Evolutionary conservation across 208 protist genomes (phyloP).

Genomic region (Blastocrithidia nonstop): DNA sequence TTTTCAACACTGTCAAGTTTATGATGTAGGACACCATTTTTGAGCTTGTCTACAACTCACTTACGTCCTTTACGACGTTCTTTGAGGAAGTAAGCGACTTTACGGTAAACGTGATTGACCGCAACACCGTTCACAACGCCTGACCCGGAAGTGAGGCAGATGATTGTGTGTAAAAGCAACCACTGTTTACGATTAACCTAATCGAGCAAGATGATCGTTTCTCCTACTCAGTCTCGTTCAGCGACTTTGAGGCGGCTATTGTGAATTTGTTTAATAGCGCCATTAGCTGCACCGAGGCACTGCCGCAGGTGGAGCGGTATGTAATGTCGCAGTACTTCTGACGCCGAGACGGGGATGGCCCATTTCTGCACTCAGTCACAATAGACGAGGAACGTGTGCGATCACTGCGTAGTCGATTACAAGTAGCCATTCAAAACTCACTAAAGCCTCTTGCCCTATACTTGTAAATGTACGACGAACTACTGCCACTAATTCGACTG

Average conservation of each 20-base stretch:
- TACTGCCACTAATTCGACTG: conserved; percentile 76
- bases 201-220: conserved; percentile 69
- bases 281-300: conserved; percentile 76
- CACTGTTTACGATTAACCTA: conserved; percentile 84
- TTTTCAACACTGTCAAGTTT: conserved; percentile 93
- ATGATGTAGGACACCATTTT: conserved; percentile 96
- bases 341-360: conserved; percentile 79
- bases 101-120: conserved; percentile 72
- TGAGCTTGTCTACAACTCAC: conserved; percentile 81
- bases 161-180: conserved; percentile 87
- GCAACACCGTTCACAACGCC: conserved; percentile 77
- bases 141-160: conserved; percentile 87
- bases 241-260: conserved; percentile 74
- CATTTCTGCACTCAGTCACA: conserved; percentile 79
- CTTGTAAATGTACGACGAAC: conserved; percentile 80
- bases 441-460: conserved; percentile 81
- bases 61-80: conserved; percentile 76
- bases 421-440: conserved; percentile 28
- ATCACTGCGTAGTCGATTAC: conserved; percentile 52
- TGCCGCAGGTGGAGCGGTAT: conserved; percentile 87
- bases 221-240: conserved; percentile 76
- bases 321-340: conserved; percentile 91
- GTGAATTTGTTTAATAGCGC: conserved; percentile 80
- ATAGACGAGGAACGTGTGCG: conserved; percentile 75
- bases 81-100: conserved; percentile 87